phyloP scores from a whole-genome alignment of 768 basidiomycete genomes.

The Tulasnella sp. region DNA sequence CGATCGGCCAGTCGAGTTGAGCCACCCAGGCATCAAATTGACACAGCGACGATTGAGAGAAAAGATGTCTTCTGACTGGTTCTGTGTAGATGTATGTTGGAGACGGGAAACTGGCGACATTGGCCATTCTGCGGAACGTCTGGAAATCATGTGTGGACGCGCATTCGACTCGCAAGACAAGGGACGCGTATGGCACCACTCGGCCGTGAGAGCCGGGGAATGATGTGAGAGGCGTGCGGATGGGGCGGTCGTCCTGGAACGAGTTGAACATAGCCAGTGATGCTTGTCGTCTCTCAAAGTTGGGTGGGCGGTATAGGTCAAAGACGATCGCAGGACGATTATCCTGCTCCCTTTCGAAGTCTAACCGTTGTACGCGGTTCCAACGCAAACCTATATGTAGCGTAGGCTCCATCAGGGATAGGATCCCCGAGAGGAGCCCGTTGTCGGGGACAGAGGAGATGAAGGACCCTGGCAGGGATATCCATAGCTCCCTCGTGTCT shows the following conservation, averaged over 20 bases:
- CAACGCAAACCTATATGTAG: background rate
- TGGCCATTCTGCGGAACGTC: slow-evolving; percentile 2
- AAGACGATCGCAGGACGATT: background rate
- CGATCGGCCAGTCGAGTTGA: slow-evolving; percentile 6
- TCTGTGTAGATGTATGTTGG: background rate
- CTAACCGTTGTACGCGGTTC: slow-evolving; percentile 2
- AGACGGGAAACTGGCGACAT: background rate
- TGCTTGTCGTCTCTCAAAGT: background rate
- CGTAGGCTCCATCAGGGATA: background rate
- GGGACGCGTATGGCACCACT: slow-evolving; percentile 8
- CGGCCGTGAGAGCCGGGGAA: background rate
- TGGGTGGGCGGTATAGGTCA: background rate
- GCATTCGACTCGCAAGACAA: slow-evolving; percentile 6
- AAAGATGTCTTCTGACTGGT: slow-evolving; percentile 1
- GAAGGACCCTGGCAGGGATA: background rate
- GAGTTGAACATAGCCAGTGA: too few relatives aligned
- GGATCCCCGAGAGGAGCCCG: background rate
- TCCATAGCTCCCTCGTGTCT: background rate
- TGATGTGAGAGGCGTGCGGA: background rate
- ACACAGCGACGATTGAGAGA: background rate
- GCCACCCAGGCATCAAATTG: background rate
- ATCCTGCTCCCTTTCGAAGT: background rate
- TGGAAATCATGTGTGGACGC: background rate
- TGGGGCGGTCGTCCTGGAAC: background rate
- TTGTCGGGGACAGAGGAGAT: background rate